A percentile compares a stretch with the other conserved stretches of the same genome.
Conservation (phyloP, 2,329 filamentous ascomycete genomes). For the Beauveria sp. region DNA sequence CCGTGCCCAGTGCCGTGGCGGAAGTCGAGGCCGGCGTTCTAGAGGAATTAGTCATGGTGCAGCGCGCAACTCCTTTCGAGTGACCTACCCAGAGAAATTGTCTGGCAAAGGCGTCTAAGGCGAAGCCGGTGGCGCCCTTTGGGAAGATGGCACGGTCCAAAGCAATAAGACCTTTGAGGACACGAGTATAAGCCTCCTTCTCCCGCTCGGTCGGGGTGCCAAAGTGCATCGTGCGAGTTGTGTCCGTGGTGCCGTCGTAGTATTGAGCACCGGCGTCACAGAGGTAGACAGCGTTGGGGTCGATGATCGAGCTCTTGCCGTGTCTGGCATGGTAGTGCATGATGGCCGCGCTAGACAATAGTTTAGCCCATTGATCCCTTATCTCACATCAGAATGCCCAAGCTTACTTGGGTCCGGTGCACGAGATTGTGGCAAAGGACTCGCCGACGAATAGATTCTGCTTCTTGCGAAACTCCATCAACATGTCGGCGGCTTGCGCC, state of each 20-base stretch:
- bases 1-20: slow-evolving; percentile 95
- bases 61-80: not conserved
- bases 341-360: slow-evolving; percentile 64
- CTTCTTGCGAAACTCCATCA: slow-evolving; percentile 65
- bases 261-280: slow-evolving; percentile 98
- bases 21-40: slow-evolving; percentile 74
- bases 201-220: slow-evolving; percentile 76
- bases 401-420: slow-evolving; percentile 68
- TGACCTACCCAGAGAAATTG: slow-evolving; percentile 78
- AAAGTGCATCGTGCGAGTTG: slow-evolving; percentile 89
- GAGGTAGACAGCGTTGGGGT: slow-evolving; percentile 80
- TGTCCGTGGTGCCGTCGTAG: slow-evolving; percentile 90
- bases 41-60: slow-evolving; percentile 15
- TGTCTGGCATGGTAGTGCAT: slow-evolving; percentile 93
- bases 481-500: slow-evolving; percentile 83
- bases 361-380: slow-evolving; percentile 7
- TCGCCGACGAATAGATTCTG: slow-evolving; percentile 75
- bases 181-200: slow-evolving; percentile 83
- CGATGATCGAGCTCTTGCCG: slow-evolving; percentile 73
- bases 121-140: slow-evolving; percentile 90
- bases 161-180: slow-evolving; percentile 88
- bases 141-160: slow-evolving; percentile 83
- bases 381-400: no score
- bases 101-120: slow-evolving; percentile 78
- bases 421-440: slow-evolving; percentile 94